Evolutionary conservation across 202 grass and related monocot genomes (phyloP).

Genomic region (Panicum virgatum): DNA sequence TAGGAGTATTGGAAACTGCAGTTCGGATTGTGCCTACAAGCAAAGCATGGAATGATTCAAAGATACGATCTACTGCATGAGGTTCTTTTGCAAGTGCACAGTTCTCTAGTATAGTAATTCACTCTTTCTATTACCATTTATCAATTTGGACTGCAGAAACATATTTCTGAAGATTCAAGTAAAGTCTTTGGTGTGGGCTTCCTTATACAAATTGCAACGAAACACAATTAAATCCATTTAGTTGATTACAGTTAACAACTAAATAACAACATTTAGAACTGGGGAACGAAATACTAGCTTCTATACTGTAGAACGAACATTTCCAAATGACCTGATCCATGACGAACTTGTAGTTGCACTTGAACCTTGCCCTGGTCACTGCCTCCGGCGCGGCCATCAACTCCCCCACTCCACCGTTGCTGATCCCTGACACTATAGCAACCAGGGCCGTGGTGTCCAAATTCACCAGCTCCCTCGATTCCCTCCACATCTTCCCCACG

Average conservation of each 20-base stretch:
- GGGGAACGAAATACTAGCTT: not conserved
- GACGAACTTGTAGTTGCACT: constrained; percentile 87
- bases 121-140: constrained; percentile 5
- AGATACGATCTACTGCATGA: not conserved
- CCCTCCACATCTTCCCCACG: constrained; percentile 43
- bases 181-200: not conserved
- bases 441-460: constrained; percentile 88
- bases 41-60: constrained; percentile 26
- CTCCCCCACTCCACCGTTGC: constrained; percentile 68
- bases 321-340: constrained; percentile 66
- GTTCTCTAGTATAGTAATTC: not conserved
- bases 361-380: constrained; percentile 71
- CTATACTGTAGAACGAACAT: constrained; percentile 1
- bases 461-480: constrained; percentile 59
- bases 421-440: constrained; percentile 82
- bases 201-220: not conserved
- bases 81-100: not conserved
- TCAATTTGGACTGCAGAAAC: constrained; percentile 10
- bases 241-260: not conserved
- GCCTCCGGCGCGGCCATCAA: constrained; percentile 48
- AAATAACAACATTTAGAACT: constrained; percentile 5
- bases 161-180: not conserved
- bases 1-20: constrained; percentile 62
- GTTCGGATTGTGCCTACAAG: constrained; percentile 67
- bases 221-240: not conserved